phyloP scores from a whole-genome alignment of 108 stramenopile species.

The Pseudonitzschia multiseries region DNA sequence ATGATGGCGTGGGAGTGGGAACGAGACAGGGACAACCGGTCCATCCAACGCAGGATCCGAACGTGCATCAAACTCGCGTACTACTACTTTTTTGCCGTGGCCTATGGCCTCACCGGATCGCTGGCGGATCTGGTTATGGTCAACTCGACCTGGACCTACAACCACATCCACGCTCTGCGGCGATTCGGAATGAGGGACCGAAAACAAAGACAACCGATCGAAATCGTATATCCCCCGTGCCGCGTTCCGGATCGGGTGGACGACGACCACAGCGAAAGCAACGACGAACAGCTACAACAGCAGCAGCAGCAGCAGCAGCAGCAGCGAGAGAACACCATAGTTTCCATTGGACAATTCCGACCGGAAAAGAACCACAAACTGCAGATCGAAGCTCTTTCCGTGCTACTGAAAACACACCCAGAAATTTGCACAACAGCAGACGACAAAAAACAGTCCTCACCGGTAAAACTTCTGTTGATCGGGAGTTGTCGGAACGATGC shows the following conservation, averaged over 20 bases:
- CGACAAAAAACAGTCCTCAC: not conserved
- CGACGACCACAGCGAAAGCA: not conserved
- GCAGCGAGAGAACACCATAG: conserved; percentile 51
- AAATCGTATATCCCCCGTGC: conserved; percentile 90
- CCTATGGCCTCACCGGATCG: conserved; percentile 81
- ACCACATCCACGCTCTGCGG: conserved; percentile 85
- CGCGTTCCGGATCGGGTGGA: conserved; percentile 51
- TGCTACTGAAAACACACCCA: conserved; percentile 40
- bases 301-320: too few species aligned
- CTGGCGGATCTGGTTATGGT: conserved; percentile 86
- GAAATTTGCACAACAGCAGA: conserved; percentile 9
- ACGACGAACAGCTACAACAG: conserved; percentile 4
- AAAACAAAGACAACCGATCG: conserved; percentile 28
- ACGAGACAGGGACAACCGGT: conserved; percentile 1
- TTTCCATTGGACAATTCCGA: conserved; percentile 97
- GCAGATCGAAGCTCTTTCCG: conserved; percentile 74
- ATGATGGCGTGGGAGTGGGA: conserved; percentile 92
- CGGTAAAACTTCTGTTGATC: conserved; percentile 79
- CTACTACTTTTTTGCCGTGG: conserved; percentile 82
- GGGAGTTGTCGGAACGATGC: conserved; percentile 90
- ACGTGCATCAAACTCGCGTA: conserved; percentile 86
- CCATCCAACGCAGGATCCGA: conserved; percentile 36
- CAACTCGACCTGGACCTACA: conserved; percentile 95
- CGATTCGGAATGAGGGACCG: conserved; percentile 4
- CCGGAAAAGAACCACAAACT: conserved; percentile 97